Conservation (phyloP, 768 basidiomycete genomes). For the Podaxis sp. region DNA sequence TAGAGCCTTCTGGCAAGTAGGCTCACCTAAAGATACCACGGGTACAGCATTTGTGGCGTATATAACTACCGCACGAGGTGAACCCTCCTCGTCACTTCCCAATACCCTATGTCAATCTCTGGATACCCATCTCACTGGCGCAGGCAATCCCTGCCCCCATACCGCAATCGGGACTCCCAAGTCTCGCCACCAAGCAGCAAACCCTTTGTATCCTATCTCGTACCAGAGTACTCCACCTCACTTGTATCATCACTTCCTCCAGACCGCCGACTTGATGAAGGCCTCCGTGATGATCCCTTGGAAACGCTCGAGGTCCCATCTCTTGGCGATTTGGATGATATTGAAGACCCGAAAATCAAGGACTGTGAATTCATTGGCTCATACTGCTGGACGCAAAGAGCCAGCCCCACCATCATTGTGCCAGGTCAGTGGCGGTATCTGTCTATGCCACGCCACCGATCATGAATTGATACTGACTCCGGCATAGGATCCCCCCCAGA, state of each 20-base stretch:
- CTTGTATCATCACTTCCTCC: constrained; percentile 24
- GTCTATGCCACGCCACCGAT: neutral
- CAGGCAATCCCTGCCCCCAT: constrained; percentile 7
- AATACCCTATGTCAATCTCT: constrained; percentile 2
- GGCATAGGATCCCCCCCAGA: constrained; percentile 55
- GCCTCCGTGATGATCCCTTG: constrained; percentile 28
- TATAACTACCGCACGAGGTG: constrained; percentile 3
- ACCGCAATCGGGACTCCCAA: constrained; percentile 1
- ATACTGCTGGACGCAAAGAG: constrained; percentile 52
- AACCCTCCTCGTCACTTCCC: neutral
- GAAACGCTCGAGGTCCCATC: constrained; percentile 27
- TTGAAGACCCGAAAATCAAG: constrained; percentile 36
- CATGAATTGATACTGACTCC: neutral
- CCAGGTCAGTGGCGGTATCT: constrained; percentile 33
- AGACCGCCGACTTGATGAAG: constrained; percentile 37
- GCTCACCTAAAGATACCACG: constrained; percentile 8
- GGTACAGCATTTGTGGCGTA: neutral
- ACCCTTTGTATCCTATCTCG: constrained; percentile 7
- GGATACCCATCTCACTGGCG: constrained; percentile 6
- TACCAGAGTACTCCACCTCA: neutral
- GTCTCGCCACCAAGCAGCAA: constrained; percentile 12
- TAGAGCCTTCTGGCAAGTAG: neutral
- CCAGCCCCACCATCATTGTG: constrained; percentile 51
- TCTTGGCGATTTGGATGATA: constrained; percentile 17
- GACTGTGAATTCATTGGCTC: constrained; percentile 44